Percentiles rank a stretch among this genome's conserved stretches.
phyloP scores from a whole-genome alignment of 2,329 filamentous ascomycete species.

The Claviceps fusiformis region DNA sequence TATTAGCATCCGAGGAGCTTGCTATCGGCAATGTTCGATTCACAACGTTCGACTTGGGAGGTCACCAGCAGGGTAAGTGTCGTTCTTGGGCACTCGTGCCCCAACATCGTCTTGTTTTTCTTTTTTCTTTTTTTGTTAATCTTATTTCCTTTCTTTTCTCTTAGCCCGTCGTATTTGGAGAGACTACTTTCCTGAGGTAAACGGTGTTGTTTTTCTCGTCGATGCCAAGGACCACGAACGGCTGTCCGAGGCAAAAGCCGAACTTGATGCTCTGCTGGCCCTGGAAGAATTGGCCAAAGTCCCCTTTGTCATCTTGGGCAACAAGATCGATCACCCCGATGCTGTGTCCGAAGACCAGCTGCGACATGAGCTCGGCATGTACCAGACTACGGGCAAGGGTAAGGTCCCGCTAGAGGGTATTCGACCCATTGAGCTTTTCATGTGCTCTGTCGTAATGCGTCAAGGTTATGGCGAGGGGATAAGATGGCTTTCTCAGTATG shows the following conservation, averaged over 20 bases:
- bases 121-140: not conserved
- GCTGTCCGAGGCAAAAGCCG: slow-evolving; percentile 85
- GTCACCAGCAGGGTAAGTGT: slow-evolving; percentile 69
- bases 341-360: slow-evolving; percentile 93
- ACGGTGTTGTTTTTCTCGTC: slow-evolving; percentile 93
- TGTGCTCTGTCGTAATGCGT: slow-evolving; percentile 98
- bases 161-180: slow-evolving; percentile 85
- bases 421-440: slow-evolving; percentile 91
- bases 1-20: slow-evolving; percentile 71
- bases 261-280: slow-evolving; percentile 85
- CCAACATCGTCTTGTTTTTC: not conserved
- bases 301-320: slow-evolving; percentile 89
- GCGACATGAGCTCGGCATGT: slow-evolving; percentile 79
- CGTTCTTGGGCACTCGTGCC: not conserved
- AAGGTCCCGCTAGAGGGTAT: slow-evolving; percentile 88
- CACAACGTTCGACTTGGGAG: slow-evolving; percentile 86
- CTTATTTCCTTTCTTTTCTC: slow-evolving; percentile 8
- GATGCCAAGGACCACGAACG: slow-evolving; percentile 96
- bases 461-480: slow-evolving; percentile 90
- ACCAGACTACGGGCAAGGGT: slow-evolving; percentile 93
- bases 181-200: slow-evolving; percentile 93
- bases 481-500: slow-evolving; percentile 85
- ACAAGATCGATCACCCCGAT: slow-evolving; percentile 98
- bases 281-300: slow-evolving; percentile 97
- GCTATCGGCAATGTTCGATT: slow-evolving; percentile 88